Evolutionary conservation across 768 basidiomycete genomes (phyloP), one percentile per base, ranked within the genome.

Genomic region (Tricholoma terreum): DNA sequence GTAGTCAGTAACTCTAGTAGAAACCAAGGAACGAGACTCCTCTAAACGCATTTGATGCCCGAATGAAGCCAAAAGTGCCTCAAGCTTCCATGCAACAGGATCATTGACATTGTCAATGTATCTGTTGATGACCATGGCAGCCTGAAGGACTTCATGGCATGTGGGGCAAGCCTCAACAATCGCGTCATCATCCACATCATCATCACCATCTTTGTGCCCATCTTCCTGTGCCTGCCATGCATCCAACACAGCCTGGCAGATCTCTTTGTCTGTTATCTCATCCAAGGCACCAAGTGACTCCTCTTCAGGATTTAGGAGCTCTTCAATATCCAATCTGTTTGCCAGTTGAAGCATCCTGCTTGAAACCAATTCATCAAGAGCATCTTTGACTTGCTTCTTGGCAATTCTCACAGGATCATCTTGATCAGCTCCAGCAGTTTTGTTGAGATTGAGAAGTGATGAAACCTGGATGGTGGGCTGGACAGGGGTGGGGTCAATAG

Each of bases 11-110:
- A 45, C 2, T 2, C 14, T 3, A 17, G 19, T 45, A 9, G 43
- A 14, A 17, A 2, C 10, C 43, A 45, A 4, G 10, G 17, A 8
- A 11, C 2, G 15, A 45, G 43, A 45, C 43, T 6, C 10, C 19
- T 45, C 43, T 10, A 45, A 45, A 2, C n/a, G 43, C 43, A 45
- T 45, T 17, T 45, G 43, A 45, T 15, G n/a, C 14, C 6, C 11
- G 43, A 45, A 45, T 5, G 43, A 45, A 10, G 19, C 43, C 43
- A 45, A 12, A 24, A 45, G 2, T 7, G 4, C 43, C 15, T 69
- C 66, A 27, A 68, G 46, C 51, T 67, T 63, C 43, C 61, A 52
- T 6, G 65, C 63, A 38, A 61, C 68, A 1, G 61, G 59, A 50
- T 67, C 66, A 58, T 67, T 59, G 4, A 64, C 34, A 38, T 60